Conservation (phyloP, 2,329 filamentous ascomycete genomes). For the Trichoderma afroharzianum region DNA sequence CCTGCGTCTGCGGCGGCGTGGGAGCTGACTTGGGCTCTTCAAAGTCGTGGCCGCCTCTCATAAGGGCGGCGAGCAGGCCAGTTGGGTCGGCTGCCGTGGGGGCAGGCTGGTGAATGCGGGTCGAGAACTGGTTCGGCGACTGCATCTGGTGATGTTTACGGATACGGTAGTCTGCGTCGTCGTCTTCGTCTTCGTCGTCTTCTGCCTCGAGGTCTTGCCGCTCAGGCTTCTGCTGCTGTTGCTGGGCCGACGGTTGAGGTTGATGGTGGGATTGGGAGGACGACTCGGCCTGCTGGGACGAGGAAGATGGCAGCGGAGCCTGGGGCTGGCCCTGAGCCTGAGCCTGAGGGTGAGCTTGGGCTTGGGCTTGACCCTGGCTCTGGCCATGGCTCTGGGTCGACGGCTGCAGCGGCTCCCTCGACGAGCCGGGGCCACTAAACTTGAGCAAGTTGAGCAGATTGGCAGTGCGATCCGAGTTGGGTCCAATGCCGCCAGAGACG, state of each 20-base stretch:
- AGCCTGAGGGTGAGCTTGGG: constrained; percentile 5
- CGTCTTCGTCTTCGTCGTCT: constrained; percentile 12
- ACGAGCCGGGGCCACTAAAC: constrained; percentile 45
- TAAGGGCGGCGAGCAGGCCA: constrained; percentile 57
- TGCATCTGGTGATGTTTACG: constrained; percentile 22
- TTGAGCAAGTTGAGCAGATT: constrained; percentile 60
- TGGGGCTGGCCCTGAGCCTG: constrained; percentile 20
- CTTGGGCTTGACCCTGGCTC: constrained; percentile 20
- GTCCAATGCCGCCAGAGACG: constrained; percentile 38
- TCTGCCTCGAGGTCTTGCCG: not conserved
- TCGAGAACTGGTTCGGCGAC: constrained; percentile 28
- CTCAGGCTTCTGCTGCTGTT: constrained; percentile 20
- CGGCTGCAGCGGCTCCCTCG: constrained; percentile 33
- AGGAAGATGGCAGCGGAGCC: constrained; percentile 3
- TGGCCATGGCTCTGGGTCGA: constrained; percentile 20
- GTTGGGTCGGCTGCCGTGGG: constrained; percentile 54
- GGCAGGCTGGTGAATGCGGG: constrained; percentile 54
- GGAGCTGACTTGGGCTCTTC: constrained; percentile 37
- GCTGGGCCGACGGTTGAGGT: constrained; percentile 19
- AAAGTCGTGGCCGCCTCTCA: constrained; percentile 53
- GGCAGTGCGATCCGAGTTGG: constrained; percentile 46
- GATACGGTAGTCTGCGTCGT: constrained; percentile 16
- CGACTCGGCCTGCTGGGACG: constrained; percentile 18
- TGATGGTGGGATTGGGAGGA: not conserved
- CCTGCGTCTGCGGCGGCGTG: constrained; percentile 22